Base-by-base conservation (phyloP, 1,284 basidiomycete genomes). In the Apiotrichum veenhuisii region DNA sequence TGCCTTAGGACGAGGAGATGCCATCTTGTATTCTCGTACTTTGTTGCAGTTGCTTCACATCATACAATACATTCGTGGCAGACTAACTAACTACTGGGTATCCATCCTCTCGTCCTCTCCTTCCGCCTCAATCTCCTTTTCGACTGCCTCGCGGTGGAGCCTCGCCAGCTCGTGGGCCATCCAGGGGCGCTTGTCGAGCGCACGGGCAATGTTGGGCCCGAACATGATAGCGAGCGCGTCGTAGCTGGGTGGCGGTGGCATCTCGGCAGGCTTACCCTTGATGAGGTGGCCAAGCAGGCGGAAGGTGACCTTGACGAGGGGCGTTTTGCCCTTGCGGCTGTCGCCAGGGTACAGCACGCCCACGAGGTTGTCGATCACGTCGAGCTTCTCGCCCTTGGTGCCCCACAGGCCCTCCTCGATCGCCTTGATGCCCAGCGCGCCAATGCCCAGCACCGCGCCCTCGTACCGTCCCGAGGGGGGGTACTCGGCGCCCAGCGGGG, bases 401-500 rank as follows among this genome's bases (percentile, higher is more conserved):
- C 71, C 73, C 68, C 72, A 74, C 3, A 94, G 77, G 1, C 87
- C 88, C 66, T 89, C 86, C 41, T 86, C 76, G 1, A 94, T 84
- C 1, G 89, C 90, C 61, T 89, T 87, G 64, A 87, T 86, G 0
- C 91, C 91, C 5, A 94, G 85, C 10, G 86, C 88, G 26, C 87
- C 81, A 27, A 95, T 80, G 15, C 91, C 91, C 0, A 89, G 84
- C 25, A 95, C 84, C 0, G 91, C 90, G 41, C 92, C 91, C 74
- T 89, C 89, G 54, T 88, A 82, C 15, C 87, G 88, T 8, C 87
- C 90, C 27, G 82, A 82, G 20, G 71, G 75, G 26, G 57, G 67
- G 43, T 59, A 49, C 10, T 71, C 60, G 22, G 73, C 66, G 10
- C 71, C 69, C 1, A 70, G 62, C 3, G 73, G 72, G 7, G 71